These are phyloP conservation scores for Diaporthe ampelina DNA, from an alignment of 2,329 filamentous ascomycete genomes.

Conservation along the genomic window DNA sequence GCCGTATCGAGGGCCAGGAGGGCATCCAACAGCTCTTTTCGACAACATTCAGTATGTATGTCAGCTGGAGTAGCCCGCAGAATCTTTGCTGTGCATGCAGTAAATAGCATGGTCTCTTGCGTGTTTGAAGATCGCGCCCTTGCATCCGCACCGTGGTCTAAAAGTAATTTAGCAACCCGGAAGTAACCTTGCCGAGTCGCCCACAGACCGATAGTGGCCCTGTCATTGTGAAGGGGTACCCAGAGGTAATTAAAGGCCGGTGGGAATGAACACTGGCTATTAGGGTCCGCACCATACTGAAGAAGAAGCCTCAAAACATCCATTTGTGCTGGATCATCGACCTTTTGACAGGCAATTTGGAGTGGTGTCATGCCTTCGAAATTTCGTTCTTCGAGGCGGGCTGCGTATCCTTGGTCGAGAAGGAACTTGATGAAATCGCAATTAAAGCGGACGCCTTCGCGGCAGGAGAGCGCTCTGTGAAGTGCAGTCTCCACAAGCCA, in stretches of 20 bases:
- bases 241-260: rapidly evolving
- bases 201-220: background rate
- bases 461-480: background rate
- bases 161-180: background rate
- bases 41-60: no score
- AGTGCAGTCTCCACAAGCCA: background rate
- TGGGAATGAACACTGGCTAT: background rate
- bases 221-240: no score
- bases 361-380: background rate
- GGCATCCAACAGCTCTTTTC: background rate
- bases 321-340: background rate
- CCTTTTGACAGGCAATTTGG: background rate
- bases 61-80: no score
- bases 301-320: background rate
- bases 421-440: slow-evolving; percentile 11
- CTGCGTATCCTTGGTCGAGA: background rate
- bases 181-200: background rate
- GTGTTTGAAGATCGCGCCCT: background rate
- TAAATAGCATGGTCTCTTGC: background rate
- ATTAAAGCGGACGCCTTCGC: background rate
- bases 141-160: background rate
- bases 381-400: background rate
- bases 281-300: background rate
- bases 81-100: background rate
- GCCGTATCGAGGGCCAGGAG: background rate